Percentiles rank a stretch among this genome's conserved stretches.
Conservation (phyloP, 2,329 filamentous ascomycete genomes). For the Fusarium phyllophilum region DNA sequence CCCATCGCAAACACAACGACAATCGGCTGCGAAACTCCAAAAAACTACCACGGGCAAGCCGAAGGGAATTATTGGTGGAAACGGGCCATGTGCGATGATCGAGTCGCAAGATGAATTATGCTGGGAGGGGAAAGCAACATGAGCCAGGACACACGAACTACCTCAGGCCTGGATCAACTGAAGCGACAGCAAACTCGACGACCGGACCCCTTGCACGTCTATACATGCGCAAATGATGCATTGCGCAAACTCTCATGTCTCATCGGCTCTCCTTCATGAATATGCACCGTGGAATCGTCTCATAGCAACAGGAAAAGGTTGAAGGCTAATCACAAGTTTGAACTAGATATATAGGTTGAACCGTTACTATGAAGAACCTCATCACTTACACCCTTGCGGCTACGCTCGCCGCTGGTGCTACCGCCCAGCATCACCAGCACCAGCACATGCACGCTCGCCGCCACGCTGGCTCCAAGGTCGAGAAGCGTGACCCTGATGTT, state of each 20-base stretch:
- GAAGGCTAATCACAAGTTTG: conserved; percentile 29
- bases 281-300: not conserved
- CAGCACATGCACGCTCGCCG: conserved; percentile 68
- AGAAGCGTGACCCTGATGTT: conserved; percentile 58
- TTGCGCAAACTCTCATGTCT: not conserved
- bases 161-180: not conserved
- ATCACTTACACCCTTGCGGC: conserved; percentile 63
- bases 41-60: not conserved
- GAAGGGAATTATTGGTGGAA: not conserved
- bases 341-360: conserved; percentile 29
- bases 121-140: not conserved
- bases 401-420: conserved; percentile 61
- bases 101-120: not conserved
- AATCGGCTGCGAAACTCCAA: not conserved
- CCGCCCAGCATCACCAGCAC: conserved; percentile 70
- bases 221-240: not conserved
- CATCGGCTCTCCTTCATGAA: not conserved
- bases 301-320: conserved; percentile 2
- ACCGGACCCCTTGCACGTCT: not conserved
- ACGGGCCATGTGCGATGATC: not conserved
- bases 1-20: not conserved
- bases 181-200: not conserved
- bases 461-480: conserved; percentile 58
- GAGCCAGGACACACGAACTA: not conserved
- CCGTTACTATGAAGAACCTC: conserved; percentile 60